A percentile compares a stretch with the other conserved stretches of the same genome.
Conservation (phyloP, 768 basidiomycete genomes). For the Cubamyces lactineus region DNA sequence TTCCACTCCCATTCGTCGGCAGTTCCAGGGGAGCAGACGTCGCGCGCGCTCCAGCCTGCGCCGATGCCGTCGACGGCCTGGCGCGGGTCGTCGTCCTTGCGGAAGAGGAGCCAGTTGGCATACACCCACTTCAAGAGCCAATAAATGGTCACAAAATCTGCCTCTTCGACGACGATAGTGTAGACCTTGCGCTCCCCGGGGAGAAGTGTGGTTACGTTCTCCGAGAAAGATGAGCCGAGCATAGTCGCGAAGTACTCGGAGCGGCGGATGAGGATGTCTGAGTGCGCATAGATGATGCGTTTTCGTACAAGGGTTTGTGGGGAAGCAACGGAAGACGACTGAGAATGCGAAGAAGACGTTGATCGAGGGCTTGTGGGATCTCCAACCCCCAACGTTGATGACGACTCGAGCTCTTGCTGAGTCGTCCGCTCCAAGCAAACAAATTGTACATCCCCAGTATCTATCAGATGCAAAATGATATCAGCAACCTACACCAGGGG, state of each 20-base stretch:
- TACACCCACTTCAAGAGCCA: constrained; percentile 81
- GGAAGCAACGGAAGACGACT: constrained; percentile 26
- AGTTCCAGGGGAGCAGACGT: constrained; percentile 47
- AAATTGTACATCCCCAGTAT: constrained; percentile 79
- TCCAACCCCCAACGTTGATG: constrained; percentile 34
- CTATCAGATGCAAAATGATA: constrained; percentile 34
- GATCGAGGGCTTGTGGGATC: constrained; percentile 40
- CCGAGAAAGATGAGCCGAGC: constrained; percentile 72
- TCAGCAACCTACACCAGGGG: neutral
- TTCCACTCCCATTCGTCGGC: constrained; percentile 74
- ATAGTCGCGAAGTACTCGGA: constrained; percentile 82
- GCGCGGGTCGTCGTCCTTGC: constrained; percentile 68
- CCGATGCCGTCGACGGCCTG: constrained; percentile 68
- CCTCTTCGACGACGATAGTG: constrained; percentile 75
- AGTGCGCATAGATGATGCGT: constrained; percentile 76
- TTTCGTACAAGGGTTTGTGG: constrained; percentile 62
- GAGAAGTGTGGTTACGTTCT: constrained; percentile 41
- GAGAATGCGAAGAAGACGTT: constrained; percentile 45
- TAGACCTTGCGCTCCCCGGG: constrained; percentile 59
- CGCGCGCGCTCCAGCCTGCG: constrained; percentile 66
- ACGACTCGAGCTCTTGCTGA: constrained; percentile 33
- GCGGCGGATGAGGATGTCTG: constrained; percentile 71
- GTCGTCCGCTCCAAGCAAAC: constrained; percentile 64
- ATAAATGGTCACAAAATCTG: constrained; percentile 76
- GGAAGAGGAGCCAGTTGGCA: constrained; percentile 74